Conservation (phyloP, 805 yeast genomes). For the Kodamaea kaohsiungensis region DNA sequence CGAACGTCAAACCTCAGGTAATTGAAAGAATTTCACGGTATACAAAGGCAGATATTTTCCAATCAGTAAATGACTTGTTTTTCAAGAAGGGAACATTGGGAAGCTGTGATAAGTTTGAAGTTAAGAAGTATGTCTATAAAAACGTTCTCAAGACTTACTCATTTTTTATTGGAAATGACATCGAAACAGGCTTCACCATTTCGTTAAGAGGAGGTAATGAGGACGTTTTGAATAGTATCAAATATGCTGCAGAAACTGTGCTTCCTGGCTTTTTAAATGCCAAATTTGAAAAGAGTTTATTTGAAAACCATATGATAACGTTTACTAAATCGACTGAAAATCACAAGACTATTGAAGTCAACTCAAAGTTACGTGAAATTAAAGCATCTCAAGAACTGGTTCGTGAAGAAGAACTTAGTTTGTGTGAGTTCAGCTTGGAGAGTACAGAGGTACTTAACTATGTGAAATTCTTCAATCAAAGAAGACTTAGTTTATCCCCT, state of each 20-base stretch:
- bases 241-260: constrained; percentile 79
- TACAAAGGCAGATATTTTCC: constrained; percentile 81
- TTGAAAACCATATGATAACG: constrained; percentile 23
- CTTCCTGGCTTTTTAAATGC: constrained; percentile 76
- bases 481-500: constrained; percentile 81
- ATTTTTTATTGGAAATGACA: constrained; percentile 76
- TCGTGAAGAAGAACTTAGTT: constrained; percentile 13
- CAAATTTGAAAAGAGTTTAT: constrained; percentile 60
- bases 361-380: constrained; percentile 12
- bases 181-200: constrained; percentile 79
- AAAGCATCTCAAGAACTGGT: constrained; percentile 13
- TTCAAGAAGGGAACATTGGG: constrained; percentile 64
- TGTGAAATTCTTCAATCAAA: constrained; percentile 40
- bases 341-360: constrained; percentile 15
- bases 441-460: constrained; percentile 36
- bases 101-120: constrained; percentile 68
- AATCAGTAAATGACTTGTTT: constrained; percentile 83
- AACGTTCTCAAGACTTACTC: constrained; percentile 67
- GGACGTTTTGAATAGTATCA: constrained; percentile 62
- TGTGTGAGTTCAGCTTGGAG: constrained; percentile 26
- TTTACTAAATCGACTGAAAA: constrained; percentile 13
- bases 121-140: constrained; percentile 60
- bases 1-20: constrained; percentile 78
- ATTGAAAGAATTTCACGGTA: constrained; percentile 75
- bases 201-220: constrained; percentile 77